These are phyloP conservation scores for Diaporthe vaccinii DNA, from an alignment of 2,329 filamentous ascomycete genomes.

Conservation along the genomic window DNA sequence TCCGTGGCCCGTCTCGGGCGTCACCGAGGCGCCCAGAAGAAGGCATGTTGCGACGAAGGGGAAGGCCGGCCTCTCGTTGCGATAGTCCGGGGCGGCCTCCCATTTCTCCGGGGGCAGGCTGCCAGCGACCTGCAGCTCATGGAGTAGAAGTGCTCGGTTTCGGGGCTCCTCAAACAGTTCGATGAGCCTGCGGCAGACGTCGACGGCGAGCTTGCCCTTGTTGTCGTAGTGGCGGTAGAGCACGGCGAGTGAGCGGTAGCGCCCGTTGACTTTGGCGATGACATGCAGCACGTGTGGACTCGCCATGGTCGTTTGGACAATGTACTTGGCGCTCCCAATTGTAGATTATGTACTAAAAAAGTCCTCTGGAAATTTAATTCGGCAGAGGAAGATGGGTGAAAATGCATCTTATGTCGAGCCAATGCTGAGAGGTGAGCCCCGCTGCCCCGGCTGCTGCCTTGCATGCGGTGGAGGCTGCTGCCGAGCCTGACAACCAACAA, in stretches of 20 bases:
- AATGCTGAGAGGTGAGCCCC: background rate
- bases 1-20: background rate
- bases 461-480: background rate
- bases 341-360: accelerated
- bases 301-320: background rate
- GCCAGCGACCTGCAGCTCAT: constrained; percentile 20
- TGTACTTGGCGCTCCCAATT: too few relatives aligned
- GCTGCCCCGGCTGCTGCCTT: constrained; percentile 1
- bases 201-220: background rate
- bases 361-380: too few relatives aligned
- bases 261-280: constrained; percentile 4
- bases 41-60: constrained; percentile 14
- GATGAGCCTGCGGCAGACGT: constrained; percentile 15
- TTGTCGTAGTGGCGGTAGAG: constrained; percentile 4
- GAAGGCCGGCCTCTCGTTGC: constrained; percentile 24
- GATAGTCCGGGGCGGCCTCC: background rate
- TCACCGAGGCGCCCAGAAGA: background rate
- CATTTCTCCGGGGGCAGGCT: background rate
- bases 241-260: constrained; percentile 5
- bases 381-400: background rate
- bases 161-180: background rate
- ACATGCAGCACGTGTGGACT: constrained; percentile 1
- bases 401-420: background rate
- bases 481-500: background rate
- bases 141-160: background rate